These are phyloP conservation scores for Hortaea werneckii DNA, from an alignment of 2,329 filamentous ascomycete species.

Conservation along the genomic window DNA sequence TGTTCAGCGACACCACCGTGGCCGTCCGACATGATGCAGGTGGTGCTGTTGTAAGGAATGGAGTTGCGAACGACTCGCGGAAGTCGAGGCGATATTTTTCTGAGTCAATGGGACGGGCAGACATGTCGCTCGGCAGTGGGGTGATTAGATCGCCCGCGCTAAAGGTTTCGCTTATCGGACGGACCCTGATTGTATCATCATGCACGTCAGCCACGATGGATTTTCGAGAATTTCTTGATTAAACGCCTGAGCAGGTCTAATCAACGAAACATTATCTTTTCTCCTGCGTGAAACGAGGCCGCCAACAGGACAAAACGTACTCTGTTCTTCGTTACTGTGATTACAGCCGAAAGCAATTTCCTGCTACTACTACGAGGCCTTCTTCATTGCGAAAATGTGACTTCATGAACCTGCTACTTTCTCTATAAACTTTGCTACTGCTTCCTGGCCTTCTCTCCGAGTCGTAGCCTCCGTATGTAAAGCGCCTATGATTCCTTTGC, in stretches of 20 bases:
- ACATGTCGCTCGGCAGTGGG: not conserved
- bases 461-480: slow-evolving; percentile 41
- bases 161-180: not conserved
- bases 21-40: not conserved
- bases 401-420: not conserved
- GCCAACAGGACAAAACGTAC: no score
- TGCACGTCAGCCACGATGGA: no score
- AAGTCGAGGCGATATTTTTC: not conserved
- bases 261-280: no score
- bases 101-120: not conserved
- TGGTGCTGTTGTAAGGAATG: not conserved
- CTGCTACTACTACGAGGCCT: no score
- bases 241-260: no score
- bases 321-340: no score
- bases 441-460: slow-evolving; percentile 32
- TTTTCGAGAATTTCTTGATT: no score
- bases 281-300: no score
- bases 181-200: no score
- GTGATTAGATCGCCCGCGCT: not conserved
- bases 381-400: no score
- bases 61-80: not conserved
- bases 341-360: no score
- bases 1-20: slow-evolving; percentile 8
- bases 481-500: slow-evolving; percentile 34
- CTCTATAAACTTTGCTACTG: slow-evolving; percentile 22